phyloP scores from a whole-genome alignment of 116 monocot species.

The Zostera marina region DNA sequence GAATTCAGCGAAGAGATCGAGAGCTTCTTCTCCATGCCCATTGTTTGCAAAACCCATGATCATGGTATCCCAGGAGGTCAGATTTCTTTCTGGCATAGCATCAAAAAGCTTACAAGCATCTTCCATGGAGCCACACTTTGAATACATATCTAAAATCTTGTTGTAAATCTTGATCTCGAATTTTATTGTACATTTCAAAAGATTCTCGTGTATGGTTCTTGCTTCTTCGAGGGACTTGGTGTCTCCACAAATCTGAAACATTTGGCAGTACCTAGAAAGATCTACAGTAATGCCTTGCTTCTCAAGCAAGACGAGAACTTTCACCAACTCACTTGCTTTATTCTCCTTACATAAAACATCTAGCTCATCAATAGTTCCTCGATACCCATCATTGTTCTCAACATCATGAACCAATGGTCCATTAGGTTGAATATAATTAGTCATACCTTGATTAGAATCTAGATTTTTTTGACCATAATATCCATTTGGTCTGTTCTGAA shows the following conservation, averaged over 20 bases:
- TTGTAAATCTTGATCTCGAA: constrained; percentile 44
- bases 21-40: constrained; percentile 67
- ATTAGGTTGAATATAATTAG: neutral
- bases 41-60: constrained; percentile 51
- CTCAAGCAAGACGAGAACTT: constrained; percentile 40
- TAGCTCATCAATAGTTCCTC: constrained; percentile 47
- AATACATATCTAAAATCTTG: constrained; percentile 66
- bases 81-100: constrained; percentile 43
- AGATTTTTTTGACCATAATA: neutral
- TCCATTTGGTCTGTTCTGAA: neutral
- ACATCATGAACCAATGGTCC: constrained; percentile 6
- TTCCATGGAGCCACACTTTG: constrained; percentile 52
- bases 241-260: constrained; percentile 63
- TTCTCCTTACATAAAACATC: constrained; percentile 43
- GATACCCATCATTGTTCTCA: constrained; percentile 8
- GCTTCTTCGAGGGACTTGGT: constrained; percentile 43
- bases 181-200: constrained; percentile 11
- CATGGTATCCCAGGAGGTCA: constrained; percentile 84
- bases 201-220: constrained; percentile 32
- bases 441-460: neutral
- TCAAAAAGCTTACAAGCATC: constrained; percentile 67
- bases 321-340: constrained; percentile 52
- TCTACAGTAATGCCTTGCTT: constrained; percentile 30
- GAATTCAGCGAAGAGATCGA: constrained; percentile 54
- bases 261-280: constrained; percentile 24